Evolutionary conservation across 192 early-diverging fungal genomes (phyloP).

Genomic region (Umbelopsis vinacea): DNA sequence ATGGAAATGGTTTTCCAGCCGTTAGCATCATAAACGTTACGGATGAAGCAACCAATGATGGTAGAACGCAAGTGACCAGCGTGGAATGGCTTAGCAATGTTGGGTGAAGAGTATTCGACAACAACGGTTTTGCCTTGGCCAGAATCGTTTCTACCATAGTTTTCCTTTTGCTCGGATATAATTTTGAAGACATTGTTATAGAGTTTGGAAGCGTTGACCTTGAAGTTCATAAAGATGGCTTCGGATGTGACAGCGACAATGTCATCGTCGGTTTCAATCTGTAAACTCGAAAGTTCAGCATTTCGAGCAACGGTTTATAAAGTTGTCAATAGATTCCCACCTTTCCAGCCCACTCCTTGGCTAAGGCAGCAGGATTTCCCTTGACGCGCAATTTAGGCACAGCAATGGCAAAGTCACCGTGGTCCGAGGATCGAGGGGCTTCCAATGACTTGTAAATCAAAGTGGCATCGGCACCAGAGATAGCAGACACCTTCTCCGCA

Average conservation of each 20-base stretch:
- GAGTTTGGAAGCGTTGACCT: slow-evolving; percentile 60
- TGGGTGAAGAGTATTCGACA: slow-evolving; percentile 94
- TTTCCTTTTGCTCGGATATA: slow-evolving; percentile 54
- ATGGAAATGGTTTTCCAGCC: slow-evolving; percentile 91
- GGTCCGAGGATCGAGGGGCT: slow-evolving; percentile 58
- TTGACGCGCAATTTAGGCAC: slow-evolving; percentile 69
- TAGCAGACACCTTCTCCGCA: slow-evolving; percentile 56
- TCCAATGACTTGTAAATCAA: slow-evolving; percentile 62
- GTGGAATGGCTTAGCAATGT: slow-evolving; percentile 99
- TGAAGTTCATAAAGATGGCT: slow-evolving; percentile 82
- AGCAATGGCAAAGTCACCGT: slow-evolving; percentile 75
- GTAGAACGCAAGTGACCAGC: slow-evolving; percentile 97
- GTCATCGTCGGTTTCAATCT: slow-evolving; percentile 64
- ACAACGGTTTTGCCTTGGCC: slow-evolving; percentile 79
- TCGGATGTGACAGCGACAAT: slow-evolving; percentile 56
- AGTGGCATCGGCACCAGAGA: slow-evolving; percentile 54
- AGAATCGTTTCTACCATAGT: slow-evolving; percentile 59
- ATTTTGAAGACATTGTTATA: slow-evolving; percentile 56
- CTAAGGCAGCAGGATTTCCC: slow-evolving; percentile 70
- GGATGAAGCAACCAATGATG: slow-evolving; percentile 95
- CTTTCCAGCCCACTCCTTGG: slow-evolving; percentile 64
- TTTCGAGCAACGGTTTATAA: background rate
- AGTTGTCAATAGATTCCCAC: slow-evolving; percentile 22
- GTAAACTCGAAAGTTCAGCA: background rate
- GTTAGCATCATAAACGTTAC: slow-evolving; percentile 79